Conservation (phyloP, 345 rosid species). For the Orychophragmus violaceus region DNA sequence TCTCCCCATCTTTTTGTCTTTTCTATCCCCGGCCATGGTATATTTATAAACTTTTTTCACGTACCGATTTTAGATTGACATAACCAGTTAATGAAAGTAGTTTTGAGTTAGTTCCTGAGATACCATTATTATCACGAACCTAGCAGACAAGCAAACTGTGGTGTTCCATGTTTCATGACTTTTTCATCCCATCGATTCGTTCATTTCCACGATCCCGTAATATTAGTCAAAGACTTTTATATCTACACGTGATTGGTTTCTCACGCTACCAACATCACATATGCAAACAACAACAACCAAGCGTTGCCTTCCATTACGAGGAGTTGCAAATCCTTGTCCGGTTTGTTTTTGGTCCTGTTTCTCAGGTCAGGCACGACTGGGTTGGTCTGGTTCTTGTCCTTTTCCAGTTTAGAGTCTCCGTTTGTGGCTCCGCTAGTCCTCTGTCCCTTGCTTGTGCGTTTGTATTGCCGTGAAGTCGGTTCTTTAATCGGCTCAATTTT, state of each 20-base stretch:
- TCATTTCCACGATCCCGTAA: not conserved
- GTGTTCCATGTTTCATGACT: not conserved
- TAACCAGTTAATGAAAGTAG: not conserved
- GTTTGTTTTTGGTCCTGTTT: too few species aligned
- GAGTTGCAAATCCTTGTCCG: too few species aligned
- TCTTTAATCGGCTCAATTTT: too few species aligned
- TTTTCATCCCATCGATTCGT: not conserved
- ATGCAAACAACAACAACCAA: too few species aligned
- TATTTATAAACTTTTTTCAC: not conserved
- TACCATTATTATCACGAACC: not conserved
- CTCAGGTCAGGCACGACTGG: too few species aligned
- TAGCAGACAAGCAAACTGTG: not conserved
- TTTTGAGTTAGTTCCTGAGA: not conserved
- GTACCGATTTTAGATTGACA: not conserved
- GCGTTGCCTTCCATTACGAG: too few species aligned
- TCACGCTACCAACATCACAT: constrained; percentile 1
- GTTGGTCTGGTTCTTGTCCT: too few species aligned
- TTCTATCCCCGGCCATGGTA: not conserved
- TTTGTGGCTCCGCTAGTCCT: too few species aligned
- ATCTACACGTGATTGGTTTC: constrained; percentile 7
- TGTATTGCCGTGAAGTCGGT: too few species aligned
- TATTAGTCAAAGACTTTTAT: not conserved
- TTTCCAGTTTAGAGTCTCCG: too few species aligned
- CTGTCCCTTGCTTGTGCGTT: too few species aligned
- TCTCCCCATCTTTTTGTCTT: not conserved